Evolutionary conservation across 257 asterid species (phyloP), one percentile per base, ranked within the genome.

Genomic region (Galeopsis tetrahit): DNA sequence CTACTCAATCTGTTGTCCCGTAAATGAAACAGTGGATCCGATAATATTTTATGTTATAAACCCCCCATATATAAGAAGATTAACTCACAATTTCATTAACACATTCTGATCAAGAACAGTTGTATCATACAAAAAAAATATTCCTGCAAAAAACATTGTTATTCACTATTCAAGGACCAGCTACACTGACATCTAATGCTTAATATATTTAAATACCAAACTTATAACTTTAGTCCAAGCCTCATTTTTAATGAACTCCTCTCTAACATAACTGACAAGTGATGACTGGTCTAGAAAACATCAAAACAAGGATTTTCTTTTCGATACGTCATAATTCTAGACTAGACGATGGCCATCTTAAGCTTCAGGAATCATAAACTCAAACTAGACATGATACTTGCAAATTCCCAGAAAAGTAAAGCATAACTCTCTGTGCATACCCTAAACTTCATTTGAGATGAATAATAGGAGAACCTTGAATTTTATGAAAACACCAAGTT

Each of bases 401-500:
- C 13, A 28, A 56, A 56, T 28, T 56, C 38, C 66, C 42, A 35
- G 9, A 13, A 11, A 33, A 10, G 28, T 1, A 60, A 60, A 60
- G 32, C 32, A 60, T 35, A n/a, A n/a, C 39, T 34, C 1, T 33
- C 31, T 59, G 42, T 21, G 8, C 11, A 36, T 38, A 61, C 7
- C 11, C 35, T n/a, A 55, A 21, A 56, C 21, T 62, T n/a, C 59
- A 48, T 44, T 59, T 59, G 52, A 71, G 14, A 71, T 10, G 17
- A 38, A 15, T 15, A 71, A 15, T 5, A 49, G 14, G 14, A 33
- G 40, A 38, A 71, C 2, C 14, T 34, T 17, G 56, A 10, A 36
- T 49, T 14, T 55, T 33, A 43, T 51, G 17, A 39, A 53, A 14
- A 40, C 4, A 62, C 34, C 14, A 14, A 2, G 10, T 39, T 39